phyloP scores from a whole-genome alignment of 2,329 filamentous ascomycete genomes.

The Albophoma yamanashiensis region DNA sequence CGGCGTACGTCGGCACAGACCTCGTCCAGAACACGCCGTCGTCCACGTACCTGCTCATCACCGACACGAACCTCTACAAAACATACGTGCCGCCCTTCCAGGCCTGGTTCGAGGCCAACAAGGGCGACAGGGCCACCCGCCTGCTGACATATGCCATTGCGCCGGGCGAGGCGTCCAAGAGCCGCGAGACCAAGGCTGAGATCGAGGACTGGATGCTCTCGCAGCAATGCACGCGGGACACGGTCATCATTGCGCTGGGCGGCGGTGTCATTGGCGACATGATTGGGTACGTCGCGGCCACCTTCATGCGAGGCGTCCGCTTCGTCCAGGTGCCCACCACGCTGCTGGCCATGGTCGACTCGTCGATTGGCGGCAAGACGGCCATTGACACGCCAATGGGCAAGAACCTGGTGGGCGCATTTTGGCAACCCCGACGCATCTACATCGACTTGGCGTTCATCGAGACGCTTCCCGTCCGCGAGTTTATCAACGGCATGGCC shows the following conservation, averaged over 20 bases:
- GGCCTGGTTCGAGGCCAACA: conserved; percentile 20
- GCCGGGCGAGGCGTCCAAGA: conserved; percentile 89
- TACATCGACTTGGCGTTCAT: conserved; percentile 92
- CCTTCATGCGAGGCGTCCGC: conserved; percentile 94
- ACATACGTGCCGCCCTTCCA: conserved; percentile 74
- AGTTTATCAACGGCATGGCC: conserved; percentile 98
- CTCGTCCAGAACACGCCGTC: conserved; percentile 67
- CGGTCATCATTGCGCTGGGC: conserved; percentile 86
- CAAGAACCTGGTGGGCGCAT: conserved; percentile 91
- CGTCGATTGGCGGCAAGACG: conserved; percentile 95
- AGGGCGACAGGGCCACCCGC: conserved; percentile 34
- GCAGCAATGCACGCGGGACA: conserved; percentile 88
- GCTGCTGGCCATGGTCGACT: conserved; percentile 94
- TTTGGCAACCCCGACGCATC: conserved; percentile 91
- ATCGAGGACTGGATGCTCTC: conserved; percentile 97
- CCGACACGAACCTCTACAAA: conserved; percentile 81
- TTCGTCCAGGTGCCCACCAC: conserved; percentile 97
- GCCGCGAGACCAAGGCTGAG: conserved; percentile 82
- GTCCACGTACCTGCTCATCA: conserved; percentile 92
- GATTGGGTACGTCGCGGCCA: conserved; percentile 94
- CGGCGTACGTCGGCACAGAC: conserved; percentile 69
- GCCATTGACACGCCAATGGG: conserved; percentile 93
- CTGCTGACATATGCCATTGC: conserved; percentile 80
- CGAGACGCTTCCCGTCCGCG: conserved; percentile 77
- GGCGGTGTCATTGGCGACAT: conserved; percentile 97